A percentile compares a stretch with the other conserved stretches of the same genome.
These are phyloP conservation scores for Spathaspora sp. DNA, from an alignment of 1,139 yeast genomes.

Conservation along the genomic window DNA sequence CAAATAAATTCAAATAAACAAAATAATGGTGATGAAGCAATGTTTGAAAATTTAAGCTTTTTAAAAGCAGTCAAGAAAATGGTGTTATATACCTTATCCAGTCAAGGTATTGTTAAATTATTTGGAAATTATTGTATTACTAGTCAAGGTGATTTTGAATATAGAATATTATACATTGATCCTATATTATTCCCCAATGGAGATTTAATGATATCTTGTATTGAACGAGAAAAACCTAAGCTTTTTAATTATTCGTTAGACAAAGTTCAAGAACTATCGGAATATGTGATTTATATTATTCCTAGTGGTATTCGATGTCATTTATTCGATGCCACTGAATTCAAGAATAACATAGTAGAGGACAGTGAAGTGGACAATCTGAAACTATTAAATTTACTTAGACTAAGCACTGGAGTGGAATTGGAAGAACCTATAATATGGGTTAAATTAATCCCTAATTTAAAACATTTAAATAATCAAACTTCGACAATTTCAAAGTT, in stretches of 20 bases:
- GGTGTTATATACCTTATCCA: slow-evolving; percentile 46
- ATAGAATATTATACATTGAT: slow-evolving; percentile 46
- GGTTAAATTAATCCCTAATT: slow-evolving; percentile 67
- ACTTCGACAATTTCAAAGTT: slow-evolving; percentile 62
- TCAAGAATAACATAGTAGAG: slow-evolving; percentile 13
- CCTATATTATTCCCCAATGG: slow-evolving; percentile 56
- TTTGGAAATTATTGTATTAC: slow-evolving; percentile 56
- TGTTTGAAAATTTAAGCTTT: slow-evolving; percentile 53
- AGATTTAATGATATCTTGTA: slow-evolving; percentile 39
- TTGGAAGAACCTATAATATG: slow-evolving; percentile 32
- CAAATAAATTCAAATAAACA: slow-evolving; percentile 13
- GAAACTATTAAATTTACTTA: slow-evolving; percentile 46
- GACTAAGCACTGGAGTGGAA: slow-evolving; percentile 55
- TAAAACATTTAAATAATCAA: slow-evolving; percentile 65
- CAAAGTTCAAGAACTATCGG: slow-evolving; percentile 9
- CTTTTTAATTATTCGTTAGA: slow-evolving; percentile 30
- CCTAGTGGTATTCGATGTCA: slow-evolving; percentile 79
- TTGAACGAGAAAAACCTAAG: slow-evolving; percentile 24
- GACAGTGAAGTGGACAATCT: slow-evolving; percentile 32
- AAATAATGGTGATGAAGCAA: not conserved
- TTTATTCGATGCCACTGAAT: slow-evolving; percentile 34
- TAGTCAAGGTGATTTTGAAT: slow-evolving; percentile 13
- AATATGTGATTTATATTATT: slow-evolving; percentile 58
- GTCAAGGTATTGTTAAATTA: slow-evolving; percentile 38
- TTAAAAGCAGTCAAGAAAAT: slow-evolving; percentile 60